Evolutionary conservation across 163 green algal species (phyloP).

Genomic region (Scenedesmus sp.): DNA sequence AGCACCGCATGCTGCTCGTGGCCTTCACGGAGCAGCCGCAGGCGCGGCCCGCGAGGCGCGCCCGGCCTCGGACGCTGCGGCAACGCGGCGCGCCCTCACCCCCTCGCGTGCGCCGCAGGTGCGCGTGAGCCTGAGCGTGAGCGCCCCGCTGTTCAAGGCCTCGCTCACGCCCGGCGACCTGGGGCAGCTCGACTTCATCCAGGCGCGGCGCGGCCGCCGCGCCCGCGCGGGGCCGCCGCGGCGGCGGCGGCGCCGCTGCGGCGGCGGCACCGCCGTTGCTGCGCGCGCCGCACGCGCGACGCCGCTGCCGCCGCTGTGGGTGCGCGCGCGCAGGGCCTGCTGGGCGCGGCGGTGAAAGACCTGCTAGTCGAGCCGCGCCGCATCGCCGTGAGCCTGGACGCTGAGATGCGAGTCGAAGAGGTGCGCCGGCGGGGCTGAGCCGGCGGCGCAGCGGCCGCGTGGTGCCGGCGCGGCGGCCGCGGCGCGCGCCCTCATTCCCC

Average conservation of each 20-base stretch:
- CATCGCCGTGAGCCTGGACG: slow-evolving; percentile 54
- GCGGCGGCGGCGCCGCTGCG: too few relatives aligned
- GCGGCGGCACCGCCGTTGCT: too few relatives aligned
- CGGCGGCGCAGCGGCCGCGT: too few relatives aligned
- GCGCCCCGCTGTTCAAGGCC: slow-evolving; percentile 24
- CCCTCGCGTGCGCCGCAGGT: not conserved
- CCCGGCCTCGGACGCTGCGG: too few relatives aligned
- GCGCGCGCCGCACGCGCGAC: too few relatives aligned
- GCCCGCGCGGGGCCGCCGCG: too few relatives aligned
- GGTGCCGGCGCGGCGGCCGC: too few relatives aligned
- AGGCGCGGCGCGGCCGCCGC: too few relatives aligned
- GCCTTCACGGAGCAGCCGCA: slow-evolving; percentile 45
- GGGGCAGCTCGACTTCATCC: slow-evolving; percentile 51
- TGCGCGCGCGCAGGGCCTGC: slow-evolving; percentile 2
- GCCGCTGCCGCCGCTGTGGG: not conserved
- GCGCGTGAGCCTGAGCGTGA: slow-evolving; percentile 1
- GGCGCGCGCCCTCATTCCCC: too few relatives aligned
- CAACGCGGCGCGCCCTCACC: not conserved
- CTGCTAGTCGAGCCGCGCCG: slow-evolving; percentile 59
- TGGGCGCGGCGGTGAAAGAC: slow-evolving; percentile 41
- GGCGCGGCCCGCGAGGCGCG: too few relatives aligned
- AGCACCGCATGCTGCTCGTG: slow-evolving; percentile 44
- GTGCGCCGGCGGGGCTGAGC: too few relatives aligned
- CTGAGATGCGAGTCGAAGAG: slow-evolving; percentile 51
- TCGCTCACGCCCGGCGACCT: slow-evolving; percentile 45